Base-by-base conservation (phyloP, 2,329 filamentous ascomycete genomes). In the Verticillium klebahnii region DNA sequence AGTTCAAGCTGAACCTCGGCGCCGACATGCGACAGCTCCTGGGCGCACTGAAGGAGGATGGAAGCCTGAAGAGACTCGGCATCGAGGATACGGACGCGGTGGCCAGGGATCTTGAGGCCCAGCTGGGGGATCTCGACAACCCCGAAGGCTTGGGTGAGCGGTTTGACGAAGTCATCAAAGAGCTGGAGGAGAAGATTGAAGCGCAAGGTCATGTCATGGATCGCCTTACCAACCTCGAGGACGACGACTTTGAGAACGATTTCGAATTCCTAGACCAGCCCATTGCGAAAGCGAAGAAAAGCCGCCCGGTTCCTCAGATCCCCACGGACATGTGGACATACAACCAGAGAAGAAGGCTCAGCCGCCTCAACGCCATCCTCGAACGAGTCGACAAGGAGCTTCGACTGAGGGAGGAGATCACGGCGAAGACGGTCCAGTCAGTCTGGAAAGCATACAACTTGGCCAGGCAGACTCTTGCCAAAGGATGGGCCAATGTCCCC, bases 401-500 rank as follows among this genome's bases (percentile, higher is more conserved):
- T 52, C 67, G 68, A n/a, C 68, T 70, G 23, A 67, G 67, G 14
- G 64, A 66, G 34, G 58, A 60, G n/a, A 45, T 61, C 12, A 60
- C 68, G 5, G 69, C 69, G 19, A 76, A 72, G 64, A 75, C 74
- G 3, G 72, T 80, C 23, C 71, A 70, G 31, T 70, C 72, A 1
- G 72, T 78, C 5, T 87, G 84, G 78, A 81, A 78, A 63, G 74
- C 74, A 12, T 87, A 87, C 67, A 77, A 78, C 56, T 72, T 75
- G 0, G 79, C 80, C 2, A 75, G 82, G 12, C 72, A 73, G 15
- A 70, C 73, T 7, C 73, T 87, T 52, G 73, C 78, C 1, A 74
- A 74, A 23, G 71, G 75, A 11, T 82, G 86, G 74, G 72, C 78
- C 39, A 78, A 80, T 34, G 80, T 93, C n/a, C 84, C 89, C 0